phyloP scores from a whole-genome alignment of 768 basidiomycete species.

The Lactifluus subvellereus region DNA sequence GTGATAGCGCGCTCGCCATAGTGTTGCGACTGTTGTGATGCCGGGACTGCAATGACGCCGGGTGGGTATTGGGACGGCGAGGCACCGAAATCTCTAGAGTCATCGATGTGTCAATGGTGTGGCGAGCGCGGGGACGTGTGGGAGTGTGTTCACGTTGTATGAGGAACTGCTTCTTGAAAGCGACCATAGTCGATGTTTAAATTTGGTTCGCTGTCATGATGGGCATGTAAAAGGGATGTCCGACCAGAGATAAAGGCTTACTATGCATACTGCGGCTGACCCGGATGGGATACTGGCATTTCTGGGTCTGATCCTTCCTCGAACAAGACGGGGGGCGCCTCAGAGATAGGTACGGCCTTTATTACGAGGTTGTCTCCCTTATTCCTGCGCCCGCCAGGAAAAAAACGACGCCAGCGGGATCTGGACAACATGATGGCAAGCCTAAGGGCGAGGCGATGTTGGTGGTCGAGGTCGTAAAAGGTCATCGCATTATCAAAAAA shows the following conservation, averaged over 20 bases:
- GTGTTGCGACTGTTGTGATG: constrained; percentile 14
- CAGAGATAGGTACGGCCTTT: constrained; percentile 15
- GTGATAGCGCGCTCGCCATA: constrained; percentile 21
- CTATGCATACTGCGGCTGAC: constrained; percentile 2
- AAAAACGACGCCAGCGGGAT: constrained; percentile 18
- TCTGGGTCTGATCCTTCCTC: constrained; percentile 13
- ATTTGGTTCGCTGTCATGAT: constrained; percentile 16
- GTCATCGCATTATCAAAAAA: constrained; percentile 2
- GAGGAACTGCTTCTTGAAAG: constrained; percentile 17
- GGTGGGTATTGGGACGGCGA: not conserved
- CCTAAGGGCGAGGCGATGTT: not conserved
- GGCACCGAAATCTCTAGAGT: not conserved
- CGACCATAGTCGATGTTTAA: constrained; percentile 21
- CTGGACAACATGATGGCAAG: constrained; percentile 3
- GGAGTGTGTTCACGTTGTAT: constrained; percentile 5
- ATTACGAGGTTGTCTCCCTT: constrained; percentile 11
- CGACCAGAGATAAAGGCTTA: not conserved
- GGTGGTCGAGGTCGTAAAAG: not conserved
- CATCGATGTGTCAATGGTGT: not conserved
- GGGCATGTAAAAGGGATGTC: not conserved
- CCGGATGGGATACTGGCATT: not conserved
- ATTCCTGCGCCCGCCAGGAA: constrained; percentile 15
- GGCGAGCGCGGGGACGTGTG: not conserved
- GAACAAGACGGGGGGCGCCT: not conserved
- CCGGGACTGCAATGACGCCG: constrained; percentile 6